phyloP scores from a whole-genome alignment of 2,329 filamentous ascomycete species.

The Aspergillus luchuensis region DNA sequence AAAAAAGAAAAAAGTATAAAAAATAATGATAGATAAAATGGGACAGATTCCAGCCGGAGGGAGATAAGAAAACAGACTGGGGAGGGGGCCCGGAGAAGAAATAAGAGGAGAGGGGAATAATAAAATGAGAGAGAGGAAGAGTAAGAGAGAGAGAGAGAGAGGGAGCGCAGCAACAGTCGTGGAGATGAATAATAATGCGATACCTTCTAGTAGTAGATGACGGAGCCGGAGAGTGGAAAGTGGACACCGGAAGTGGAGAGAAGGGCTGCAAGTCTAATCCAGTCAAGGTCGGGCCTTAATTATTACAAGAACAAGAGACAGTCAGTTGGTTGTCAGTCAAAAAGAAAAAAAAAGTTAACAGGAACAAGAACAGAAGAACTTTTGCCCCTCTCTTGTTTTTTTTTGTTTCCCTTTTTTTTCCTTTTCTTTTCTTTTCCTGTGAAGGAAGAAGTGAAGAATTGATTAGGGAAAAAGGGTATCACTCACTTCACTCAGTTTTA shows the following conservation, averaged over 20 bases:
- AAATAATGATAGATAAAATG: background rate
- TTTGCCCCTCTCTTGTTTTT: background rate
- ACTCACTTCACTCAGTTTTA: background rate
- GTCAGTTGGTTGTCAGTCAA: background rate
- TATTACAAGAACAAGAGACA: conserved; percentile 2
- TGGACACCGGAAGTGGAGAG: conserved; percentile 4
- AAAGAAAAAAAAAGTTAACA: too few relatives aligned
- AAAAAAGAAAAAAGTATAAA: conserved; percentile 11
- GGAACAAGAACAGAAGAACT: too few relatives aligned
- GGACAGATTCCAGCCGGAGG: too few relatives aligned
- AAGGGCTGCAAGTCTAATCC: conserved; percentile 10
- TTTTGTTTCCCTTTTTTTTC: too few relatives aligned
- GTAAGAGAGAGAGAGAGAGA: conserved; percentile 12
- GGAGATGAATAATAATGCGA: conserved; percentile 16
- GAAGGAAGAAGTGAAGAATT: too few relatives aligned
- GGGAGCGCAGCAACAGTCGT: conserved; percentile 5
- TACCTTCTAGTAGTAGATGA: background rate
- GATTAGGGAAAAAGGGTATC: background rate
- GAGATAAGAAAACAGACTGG: too few relatives aligned
- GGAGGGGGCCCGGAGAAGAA: background rate
- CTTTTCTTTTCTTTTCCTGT: too few relatives aligned
- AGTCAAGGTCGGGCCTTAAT: conserved; percentile 8
- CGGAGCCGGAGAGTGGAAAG: conserved; percentile 10
- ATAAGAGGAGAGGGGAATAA: conserved; percentile 3
- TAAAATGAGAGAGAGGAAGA: conserved; percentile 3